Evolutionary conservation across 2,329 filamentous ascomycete species (phyloP).

Genomic region (Golovinomyces cichoracearum): DNA sequence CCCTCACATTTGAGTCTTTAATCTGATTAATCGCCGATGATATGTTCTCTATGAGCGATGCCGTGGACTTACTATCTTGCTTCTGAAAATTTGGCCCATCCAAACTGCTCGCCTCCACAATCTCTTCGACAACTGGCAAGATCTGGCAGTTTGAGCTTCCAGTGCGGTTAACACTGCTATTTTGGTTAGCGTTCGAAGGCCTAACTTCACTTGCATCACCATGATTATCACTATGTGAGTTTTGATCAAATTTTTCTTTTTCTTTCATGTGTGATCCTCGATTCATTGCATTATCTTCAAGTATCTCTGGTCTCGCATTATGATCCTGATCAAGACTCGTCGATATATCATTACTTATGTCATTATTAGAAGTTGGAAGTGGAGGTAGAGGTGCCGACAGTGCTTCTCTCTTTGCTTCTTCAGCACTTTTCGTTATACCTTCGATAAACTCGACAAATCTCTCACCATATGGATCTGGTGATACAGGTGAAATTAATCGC

Average conservation of each 20-base stretch:
- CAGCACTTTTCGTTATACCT: slow-evolving; percentile 66
- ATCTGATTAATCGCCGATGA: background rate
- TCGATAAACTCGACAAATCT: slow-evolving; percentile 83
- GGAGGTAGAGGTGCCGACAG: slow-evolving; percentile 4
- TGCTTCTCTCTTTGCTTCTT: slow-evolving; percentile 49
- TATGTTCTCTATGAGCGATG: slow-evolving; percentile 19
- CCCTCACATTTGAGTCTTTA: slow-evolving; percentile 6
- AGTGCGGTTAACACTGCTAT: slow-evolving; percentile 27
- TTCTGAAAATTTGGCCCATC: slow-evolving; percentile 27
- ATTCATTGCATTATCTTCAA: slow-evolving; percentile 7
- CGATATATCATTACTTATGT: too few species aligned
- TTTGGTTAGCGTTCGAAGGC: slow-evolving; percentile 29
- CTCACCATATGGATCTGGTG: slow-evolving; percentile 73
- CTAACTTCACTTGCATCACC: slow-evolving; percentile 2
- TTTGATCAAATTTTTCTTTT: slow-evolving; percentile 11
- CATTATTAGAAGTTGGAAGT: slow-evolving; percentile 2
- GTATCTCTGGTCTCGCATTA: background rate
- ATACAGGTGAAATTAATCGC: slow-evolving; percentile 73
- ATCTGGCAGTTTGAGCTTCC: slow-evolving; percentile 28
- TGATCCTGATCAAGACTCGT: background rate
- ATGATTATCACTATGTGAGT: slow-evolving; percentile 16
- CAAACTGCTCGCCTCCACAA: slow-evolving; percentile 46
- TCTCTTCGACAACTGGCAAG: slow-evolving; percentile 73
- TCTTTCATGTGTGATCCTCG: slow-evolving; percentile 9
- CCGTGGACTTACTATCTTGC: slow-evolving; percentile 16